Evolutionary conservation across 495 filamentous ascomycete genomes (phyloP).

Genomic region (Tuber magnatum): DNA sequence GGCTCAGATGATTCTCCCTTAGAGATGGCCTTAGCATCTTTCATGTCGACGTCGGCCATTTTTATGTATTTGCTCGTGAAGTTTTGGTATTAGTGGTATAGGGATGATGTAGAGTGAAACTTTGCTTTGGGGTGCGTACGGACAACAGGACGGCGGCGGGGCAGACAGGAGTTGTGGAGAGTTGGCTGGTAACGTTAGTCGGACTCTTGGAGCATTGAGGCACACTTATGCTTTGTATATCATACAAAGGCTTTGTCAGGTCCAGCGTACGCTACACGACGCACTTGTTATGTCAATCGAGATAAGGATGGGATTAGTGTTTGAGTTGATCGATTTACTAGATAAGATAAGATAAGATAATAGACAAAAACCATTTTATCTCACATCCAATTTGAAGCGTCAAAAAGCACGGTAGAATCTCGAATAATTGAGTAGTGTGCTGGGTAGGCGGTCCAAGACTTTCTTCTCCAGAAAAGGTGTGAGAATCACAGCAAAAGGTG

Average conservation of each 20-base stretch:
- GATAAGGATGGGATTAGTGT: background rate
- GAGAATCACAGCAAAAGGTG: no score
- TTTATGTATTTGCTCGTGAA: conserved; percentile 25
- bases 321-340: background rate
- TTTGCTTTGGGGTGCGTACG: background rate
- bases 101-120: background rate
- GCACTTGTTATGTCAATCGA: background rate
- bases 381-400: background rate
- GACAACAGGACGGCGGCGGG: background rate
- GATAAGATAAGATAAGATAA: background rate
- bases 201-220: background rate
- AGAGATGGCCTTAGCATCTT: conserved; percentile 53
- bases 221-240: background rate
- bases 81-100: background rate
- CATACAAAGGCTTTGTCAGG: background rate
- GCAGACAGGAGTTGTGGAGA: background rate
- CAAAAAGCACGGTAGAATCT: background rate
- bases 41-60: conserved; percentile 98
- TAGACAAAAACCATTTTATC: background rate
- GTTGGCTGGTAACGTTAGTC: background rate
- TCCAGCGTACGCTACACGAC: background rate
- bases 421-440: no score
- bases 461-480: no score
- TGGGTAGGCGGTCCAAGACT: no score
- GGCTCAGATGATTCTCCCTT: conserved; percentile 46